Base-by-base conservation (phyloP, 2,329 filamentous ascomycete genomes). In the Fusarium tuaranense region DNA sequence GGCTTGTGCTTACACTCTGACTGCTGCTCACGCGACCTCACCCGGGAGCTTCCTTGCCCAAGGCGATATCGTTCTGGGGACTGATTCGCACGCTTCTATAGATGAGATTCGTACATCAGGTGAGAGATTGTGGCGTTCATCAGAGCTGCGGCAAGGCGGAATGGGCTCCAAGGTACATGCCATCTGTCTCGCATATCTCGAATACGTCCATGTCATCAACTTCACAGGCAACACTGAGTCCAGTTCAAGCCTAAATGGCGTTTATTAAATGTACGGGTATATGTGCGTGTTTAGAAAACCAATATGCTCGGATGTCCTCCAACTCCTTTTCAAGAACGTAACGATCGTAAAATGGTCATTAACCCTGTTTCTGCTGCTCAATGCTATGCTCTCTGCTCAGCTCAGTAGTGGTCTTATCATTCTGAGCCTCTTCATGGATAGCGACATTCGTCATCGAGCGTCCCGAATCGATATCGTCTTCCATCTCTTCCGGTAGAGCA, bases 401-500 rank as follows among this genome's bases (percentile, higher is more conserved):
- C 13, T 62, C 69, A 2, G 68, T 58, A 12, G 41, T 61, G n/a
- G 72, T 62, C 25, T 74, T 70, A 9, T 60, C 61, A 25, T 65
- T 59, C 7, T 58, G 41, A 20, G 68, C 36, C 13, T 74, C 64
- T 9, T 72, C 65, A 10, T 77, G 66, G 18, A 77, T 41, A 8
- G 65, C 48, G 7, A 78, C 34, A 13, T 76, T 69, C 25, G 73
- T 75, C 10, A 63, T 65, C 2, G 78, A 78, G 58, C 65, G 71
- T 7, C 39, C 69, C 7, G 70, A 78, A 18, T 81, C 80, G 22
- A 82, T 77, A 7, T 79, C 78, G 12, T 94, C 92, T 76, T 94
- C 94, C n/a, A 92, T 84, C 83, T 97, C 95, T 78, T 94, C 92
- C 0, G 92, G 90, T 18, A 97, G 83, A 0, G 90, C 75, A 60